Base-by-base conservation (phyloP, 805 yeast genomes). In the Hanseniaspora occidentalis region DNA sequence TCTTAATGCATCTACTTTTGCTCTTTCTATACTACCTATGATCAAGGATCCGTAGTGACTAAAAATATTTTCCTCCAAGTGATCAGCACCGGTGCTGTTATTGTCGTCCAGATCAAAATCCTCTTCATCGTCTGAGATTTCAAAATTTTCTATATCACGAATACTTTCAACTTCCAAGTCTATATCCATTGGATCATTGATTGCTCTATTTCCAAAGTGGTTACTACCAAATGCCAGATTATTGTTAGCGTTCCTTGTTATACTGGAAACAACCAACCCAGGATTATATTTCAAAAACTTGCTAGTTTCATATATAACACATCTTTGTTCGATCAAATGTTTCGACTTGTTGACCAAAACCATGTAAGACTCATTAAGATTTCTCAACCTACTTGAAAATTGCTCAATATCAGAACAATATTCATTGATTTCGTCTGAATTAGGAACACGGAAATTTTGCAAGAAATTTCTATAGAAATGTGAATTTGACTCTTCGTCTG, bases 11-110 rank as follows among this genome's bases (percentile, higher is more conserved):
- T 70, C 73, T 21, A 85, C 69, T 53, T 81, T 82, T 9, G 67
- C 73, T 51, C 92, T 71, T 35, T 77, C 70, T 36, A 92, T 78
- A 11, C 89, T 88, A 39, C 97, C 98, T 7, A 92, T 75, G 25
- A 65, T 45, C 54, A 58, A 54, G 21, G 48, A 56, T 35, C 44
- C 41, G 31, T 27, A 43, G 6, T 25, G 36, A 23, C 39, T 45
- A 26, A 41, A 17, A 6, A 37, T 35, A 11, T 41, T 41, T 4
- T 41, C 43, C 6, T 40, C 27, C 1, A 40, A 24, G 31, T 19
- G 45, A 22, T 24, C 43, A 11, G n/a, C 39, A 17, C 31, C 46
- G 40, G 21, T 42, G 33, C 13, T 22, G 34, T 49, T 54, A 27
- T 52, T 52, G 27, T 61, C 65, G 43, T 63, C 69, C 31, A 64